phyloP scores from a whole-genome alignment of 129 eudicot species.

The Helianthus annuus region DNA sequence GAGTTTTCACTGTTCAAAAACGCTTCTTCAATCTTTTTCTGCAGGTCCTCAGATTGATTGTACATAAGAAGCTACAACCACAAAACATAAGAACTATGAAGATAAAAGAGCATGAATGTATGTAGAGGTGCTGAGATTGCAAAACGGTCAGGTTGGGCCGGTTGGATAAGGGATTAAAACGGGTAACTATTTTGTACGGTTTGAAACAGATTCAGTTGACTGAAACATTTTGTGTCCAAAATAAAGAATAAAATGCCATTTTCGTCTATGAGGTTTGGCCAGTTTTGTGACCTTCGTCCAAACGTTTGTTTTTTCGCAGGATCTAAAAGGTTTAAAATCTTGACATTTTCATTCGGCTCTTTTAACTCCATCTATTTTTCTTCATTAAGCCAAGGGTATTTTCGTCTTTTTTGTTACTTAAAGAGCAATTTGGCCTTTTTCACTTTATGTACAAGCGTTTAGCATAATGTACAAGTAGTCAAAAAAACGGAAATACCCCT shows the following conservation, averaged over 20 bases:
- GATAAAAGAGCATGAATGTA: slow-evolving; percentile 12
- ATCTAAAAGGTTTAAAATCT: too few relatives aligned
- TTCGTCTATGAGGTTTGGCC: too few relatives aligned
- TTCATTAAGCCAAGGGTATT: background rate
- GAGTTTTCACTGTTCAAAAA: slow-evolving; percentile 47
- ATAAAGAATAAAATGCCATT: too few relatives aligned
- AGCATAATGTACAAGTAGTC: too few relatives aligned
- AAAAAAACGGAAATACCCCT: too few relatives aligned
- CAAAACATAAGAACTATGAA: slow-evolving; percentile 9
- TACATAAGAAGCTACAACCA: slow-evolving; percentile 51
- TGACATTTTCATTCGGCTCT: too few relatives aligned
- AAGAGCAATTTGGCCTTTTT: too few relatives aligned
- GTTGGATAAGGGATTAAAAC: background rate
- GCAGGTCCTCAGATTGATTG: slow-evolving; percentile 58
- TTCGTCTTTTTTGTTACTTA: too few relatives aligned
- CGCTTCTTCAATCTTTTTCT: slow-evolving; percentile 47
- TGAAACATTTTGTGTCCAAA: slow-evolving; percentile 7
- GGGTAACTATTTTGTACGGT: background rate
- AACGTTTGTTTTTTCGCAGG: too few relatives aligned
- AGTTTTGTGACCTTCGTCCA: too few relatives aligned
- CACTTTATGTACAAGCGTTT: too few relatives aligned
- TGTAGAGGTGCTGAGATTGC: background rate
- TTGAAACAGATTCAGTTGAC: background rate
- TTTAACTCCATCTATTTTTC: too few relatives aligned
- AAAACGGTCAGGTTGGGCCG: background rate